Evolutionary conservation across 2,329 filamentous ascomycete species (phyloP), one percentile per base, ranked within the genome.

Genomic region (Alternaria postmessia): DNA sequence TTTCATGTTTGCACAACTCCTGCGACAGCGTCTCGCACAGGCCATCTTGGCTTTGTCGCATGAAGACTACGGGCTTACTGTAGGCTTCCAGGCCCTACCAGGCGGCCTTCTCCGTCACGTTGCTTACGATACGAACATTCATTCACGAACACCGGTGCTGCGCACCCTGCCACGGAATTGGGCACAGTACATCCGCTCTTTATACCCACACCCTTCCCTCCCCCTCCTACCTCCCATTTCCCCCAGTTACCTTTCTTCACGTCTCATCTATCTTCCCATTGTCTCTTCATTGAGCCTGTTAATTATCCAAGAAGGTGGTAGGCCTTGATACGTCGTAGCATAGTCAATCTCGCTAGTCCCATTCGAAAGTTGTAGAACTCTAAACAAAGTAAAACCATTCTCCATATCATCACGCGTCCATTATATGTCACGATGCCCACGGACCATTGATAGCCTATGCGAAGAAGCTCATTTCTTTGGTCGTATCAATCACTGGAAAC

Each of bases 1-100:
- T 62, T 66, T 65, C 63, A 63, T 49, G n/a, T 59, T 53, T 44
- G 43, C 36, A 32, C 46, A 51, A 51, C 32, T 36, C 36, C 44
- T 51, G 53, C 52, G 39, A 60, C 57, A 51, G 47, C 53, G 41
- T 46, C 53, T 57, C 53, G 55, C 59, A 59, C 55, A 46, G 49
- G 24, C n/a, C 51, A 44, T 30, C 26, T 43, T 38, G 47, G 46
- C 54, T 32, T 32, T 53, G 38, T 49, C 38, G 51, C 24, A 43
- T 53, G 51, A 43, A 49, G 46, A 20, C 22, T 14, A 49, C 38
- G 46, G 32, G 46, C 20, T 42, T 42, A 24, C 39, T 24, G 12
- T 42, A 42, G 20, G 34, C 32, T 30, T 48, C 24, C 46, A 48
- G 46, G 34, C 30, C 46, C 30, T 24, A 16, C 3, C 18, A 18